phyloP scores from a whole-genome alignment of 129 eudicot species.

The Ambrosia trifida region DNA sequence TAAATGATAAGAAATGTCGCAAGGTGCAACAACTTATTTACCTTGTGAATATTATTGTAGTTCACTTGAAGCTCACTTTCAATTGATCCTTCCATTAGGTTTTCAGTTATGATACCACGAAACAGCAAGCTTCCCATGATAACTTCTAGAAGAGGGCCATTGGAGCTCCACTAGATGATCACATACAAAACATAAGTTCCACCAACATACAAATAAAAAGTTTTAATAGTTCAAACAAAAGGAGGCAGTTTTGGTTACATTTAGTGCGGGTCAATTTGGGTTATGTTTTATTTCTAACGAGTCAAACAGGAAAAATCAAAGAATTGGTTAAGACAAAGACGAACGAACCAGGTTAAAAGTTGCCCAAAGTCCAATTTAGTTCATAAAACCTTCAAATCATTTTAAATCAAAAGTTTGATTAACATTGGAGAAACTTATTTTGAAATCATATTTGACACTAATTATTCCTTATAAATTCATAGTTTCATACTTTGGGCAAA shows the following conservation, averaged over 20 bases:
- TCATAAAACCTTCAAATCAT: not conserved
- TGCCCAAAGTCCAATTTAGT: not conserved
- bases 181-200: conserved; percentile 23
- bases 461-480: not conserved
- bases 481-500: not conserved
- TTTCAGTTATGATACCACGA: conserved; percentile 36
- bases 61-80: conserved; percentile 74
- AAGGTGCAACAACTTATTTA: conserved; percentile 9
- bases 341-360: not conserved
- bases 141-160: conserved; percentile 78
- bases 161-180: conserved; percentile 63
- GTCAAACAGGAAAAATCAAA: not conserved
- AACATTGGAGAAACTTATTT: not conserved
- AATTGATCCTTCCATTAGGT: conserved; percentile 46
- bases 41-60: conserved; percentile 95
- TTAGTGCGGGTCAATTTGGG: not conserved
- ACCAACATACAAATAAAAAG: not conserved
- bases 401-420: not conserved
- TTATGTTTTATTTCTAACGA: not conserved
- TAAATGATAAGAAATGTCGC: conserved; percentile 1
- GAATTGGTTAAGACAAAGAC: not conserved
- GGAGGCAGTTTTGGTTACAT: not conserved
- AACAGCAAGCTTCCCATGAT: conserved; percentile 50
- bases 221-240: not conserved
- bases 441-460: not conserved